phyloP scores from a whole-genome alignment of 2,329 filamentous ascomycete genomes.

The Septoria petroselini region DNA sequence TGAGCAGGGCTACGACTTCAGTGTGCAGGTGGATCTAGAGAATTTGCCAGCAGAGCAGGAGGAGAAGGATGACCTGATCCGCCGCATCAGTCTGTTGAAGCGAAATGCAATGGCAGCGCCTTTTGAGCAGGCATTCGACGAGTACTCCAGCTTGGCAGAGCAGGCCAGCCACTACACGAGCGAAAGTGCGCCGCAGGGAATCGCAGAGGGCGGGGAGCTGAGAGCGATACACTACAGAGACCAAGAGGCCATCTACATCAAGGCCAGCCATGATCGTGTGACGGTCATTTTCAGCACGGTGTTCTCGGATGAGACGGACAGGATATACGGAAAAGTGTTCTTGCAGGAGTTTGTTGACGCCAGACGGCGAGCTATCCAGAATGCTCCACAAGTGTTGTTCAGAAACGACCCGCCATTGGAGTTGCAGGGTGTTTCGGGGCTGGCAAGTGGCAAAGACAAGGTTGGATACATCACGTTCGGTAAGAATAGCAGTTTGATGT shows the following conservation, averaged over 20 bases:
- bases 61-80: constrained; percentile 78
- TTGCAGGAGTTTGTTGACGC: constrained; percentile 98
- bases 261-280: constrained; percentile 93
- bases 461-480: constrained; percentile 98
- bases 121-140: constrained; percentile 94
- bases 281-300: constrained; percentile 99
- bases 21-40: constrained; percentile 83
- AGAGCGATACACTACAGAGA: constrained; percentile 98
- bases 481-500: constrained; percentile 44
- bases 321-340: constrained; percentile 97
- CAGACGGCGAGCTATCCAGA: constrained; percentile 89
- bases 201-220: constrained; percentile 83
- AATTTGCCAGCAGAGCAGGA: constrained; percentile 80
- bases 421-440: constrained; percentile 79
- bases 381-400: constrained; percentile 96
- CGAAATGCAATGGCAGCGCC: constrained; percentile 98
- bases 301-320: constrained; percentile 95
- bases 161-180: constrained; percentile 89
- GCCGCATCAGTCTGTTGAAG: constrained; percentile 86
- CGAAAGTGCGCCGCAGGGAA: constrained; percentile 87
- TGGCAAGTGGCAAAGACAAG: constrained; percentile 74
- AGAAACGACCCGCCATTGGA: constrained; percentile 91
- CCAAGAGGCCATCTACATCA: constrained; percentile 98
- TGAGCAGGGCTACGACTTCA: constrained; percentile 95
- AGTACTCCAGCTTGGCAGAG: constrained; percentile 81